Evolutionary conservation across 2,329 filamentous ascomycete genomes (phyloP).

Genomic region (Apiospora phragmitis): DNA sequence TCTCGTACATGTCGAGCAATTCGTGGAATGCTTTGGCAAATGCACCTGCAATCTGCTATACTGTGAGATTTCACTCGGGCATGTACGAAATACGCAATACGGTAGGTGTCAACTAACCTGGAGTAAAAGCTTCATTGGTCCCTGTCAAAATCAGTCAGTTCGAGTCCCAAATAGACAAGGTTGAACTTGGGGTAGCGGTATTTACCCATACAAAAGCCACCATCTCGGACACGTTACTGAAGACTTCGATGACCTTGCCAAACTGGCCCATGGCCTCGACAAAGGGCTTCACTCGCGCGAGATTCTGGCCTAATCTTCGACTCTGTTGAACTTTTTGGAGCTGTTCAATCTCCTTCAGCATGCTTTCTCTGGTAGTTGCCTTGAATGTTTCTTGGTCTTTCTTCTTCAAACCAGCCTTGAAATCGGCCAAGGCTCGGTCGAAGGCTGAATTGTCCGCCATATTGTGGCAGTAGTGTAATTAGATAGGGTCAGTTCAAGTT

Average conservation of each 20-base stretch:
- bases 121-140: slow-evolving; percentile 10
- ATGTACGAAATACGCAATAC: not conserved
- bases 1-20: slow-evolving; percentile 7
- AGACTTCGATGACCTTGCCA: slow-evolving; percentile 11
- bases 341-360: not conserved
- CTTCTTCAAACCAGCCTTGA: not conserved
- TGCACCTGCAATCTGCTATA: not conserved
- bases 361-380: not conserved
- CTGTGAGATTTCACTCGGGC: not conserved
- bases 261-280: slow-evolving; percentile 9
- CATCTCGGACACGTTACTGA: slow-evolving; percentile 7
- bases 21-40: slow-evolving; percentile 2
- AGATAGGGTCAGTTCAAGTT: not conserved
- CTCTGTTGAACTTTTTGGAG: not conserved
- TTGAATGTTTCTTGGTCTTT: not conserved
- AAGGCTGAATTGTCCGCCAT: not conserved
- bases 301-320: not conserved
- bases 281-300: slow-evolving; percentile 3
- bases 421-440: not conserved
- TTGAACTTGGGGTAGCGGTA: not conserved
- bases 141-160: not conserved
- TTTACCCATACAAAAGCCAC: slow-evolving; percentile 13
- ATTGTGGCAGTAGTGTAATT: not conserved
- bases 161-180: not conserved
- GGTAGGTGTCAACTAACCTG: not conserved